These are phyloP conservation scores for Suillus tomentosus DNA, from an alignment of 768 basidiomycete species.

Conservation along the genomic window DNA sequence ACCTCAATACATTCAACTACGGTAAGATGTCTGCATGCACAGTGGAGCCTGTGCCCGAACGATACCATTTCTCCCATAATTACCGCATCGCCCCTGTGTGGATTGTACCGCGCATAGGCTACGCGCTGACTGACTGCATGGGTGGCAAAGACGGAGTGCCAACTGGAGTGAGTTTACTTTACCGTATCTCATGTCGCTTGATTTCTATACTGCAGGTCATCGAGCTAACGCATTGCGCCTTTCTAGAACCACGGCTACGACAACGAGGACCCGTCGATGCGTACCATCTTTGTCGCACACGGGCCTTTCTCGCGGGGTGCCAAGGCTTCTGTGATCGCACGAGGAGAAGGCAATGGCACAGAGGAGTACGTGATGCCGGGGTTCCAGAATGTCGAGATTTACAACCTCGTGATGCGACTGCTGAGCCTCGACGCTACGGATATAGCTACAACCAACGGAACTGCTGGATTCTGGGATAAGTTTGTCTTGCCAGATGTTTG, in stretches of 20 bases:
- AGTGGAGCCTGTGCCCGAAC: slow-evolving; percentile 61
- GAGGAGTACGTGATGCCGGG: slow-evolving; percentile 74
- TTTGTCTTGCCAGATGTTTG: slow-evolving; percentile 45
- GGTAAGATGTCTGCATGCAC: slow-evolving; percentile 18
- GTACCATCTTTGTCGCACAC: slow-evolving; percentile 89
- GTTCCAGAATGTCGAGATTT: slow-evolving; percentile 85
- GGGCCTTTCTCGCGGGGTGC: slow-evolving; percentile 80
- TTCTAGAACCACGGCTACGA: slow-evolving; percentile 88
- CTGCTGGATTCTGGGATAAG: slow-evolving; percentile 79
- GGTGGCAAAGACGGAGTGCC: slow-evolving; percentile 63
- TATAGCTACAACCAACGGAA: slow-evolving; percentile 76
- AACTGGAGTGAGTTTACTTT: slow-evolving; percentile 65
- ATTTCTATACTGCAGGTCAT: neutral
- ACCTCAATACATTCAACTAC: neutral
- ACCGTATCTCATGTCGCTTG: neutral
- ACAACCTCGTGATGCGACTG: slow-evolving; percentile 77
- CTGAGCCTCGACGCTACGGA: slow-evolving; percentile 55
- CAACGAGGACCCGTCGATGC: slow-evolving; percentile 75
- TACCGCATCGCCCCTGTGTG: slow-evolving; percentile 89
- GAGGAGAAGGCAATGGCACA: neutral
- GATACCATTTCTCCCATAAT: slow-evolving; percentile 74
- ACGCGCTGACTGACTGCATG: slow-evolving; percentile 68
- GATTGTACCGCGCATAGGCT: slow-evolving; percentile 79
- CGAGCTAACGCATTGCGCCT: neutral
- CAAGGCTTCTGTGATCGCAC: slow-evolving; percentile 49